Conservation (phyloP, 352 stramenopile genomes). For the Globisporangium iwayamae region DNA sequence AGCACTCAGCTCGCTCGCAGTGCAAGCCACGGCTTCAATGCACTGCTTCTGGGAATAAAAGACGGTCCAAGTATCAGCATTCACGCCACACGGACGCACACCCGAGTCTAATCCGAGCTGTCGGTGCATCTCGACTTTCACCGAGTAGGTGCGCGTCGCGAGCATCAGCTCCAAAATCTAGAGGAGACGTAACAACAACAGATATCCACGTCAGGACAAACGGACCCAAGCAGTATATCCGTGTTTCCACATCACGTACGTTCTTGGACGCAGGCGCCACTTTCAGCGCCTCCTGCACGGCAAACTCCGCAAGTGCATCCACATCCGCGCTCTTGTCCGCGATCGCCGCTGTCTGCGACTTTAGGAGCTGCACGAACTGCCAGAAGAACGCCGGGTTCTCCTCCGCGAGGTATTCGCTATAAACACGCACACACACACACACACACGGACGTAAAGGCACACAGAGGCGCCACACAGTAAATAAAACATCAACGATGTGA, state of each 20-base stretch:
- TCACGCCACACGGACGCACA: slow-evolving; percentile 44
- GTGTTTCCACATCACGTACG: slow-evolving; percentile 25
- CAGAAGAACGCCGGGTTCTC: slow-evolving; percentile 79
- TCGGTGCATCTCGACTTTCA: slow-evolving; percentile 81
- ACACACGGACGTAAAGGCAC: background rate
- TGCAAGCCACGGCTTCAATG: slow-evolving; percentile 63
- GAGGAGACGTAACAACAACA: background rate
- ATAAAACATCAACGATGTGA: too few species aligned
- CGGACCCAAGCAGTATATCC: background rate
- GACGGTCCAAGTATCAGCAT: slow-evolving; percentile 63
- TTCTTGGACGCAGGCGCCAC: slow-evolving; percentile 65
- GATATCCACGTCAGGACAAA: background rate
- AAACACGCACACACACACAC: background rate
- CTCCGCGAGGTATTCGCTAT: slow-evolving; percentile 75
- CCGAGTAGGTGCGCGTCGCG: slow-evolving; percentile 70
- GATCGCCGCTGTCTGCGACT: slow-evolving; percentile 29
- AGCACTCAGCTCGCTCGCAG: slow-evolving; percentile 36
- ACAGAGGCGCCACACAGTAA: background rate
- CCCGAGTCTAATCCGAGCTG: slow-evolving; percentile 77
- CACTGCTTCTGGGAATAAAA: slow-evolving; percentile 68
- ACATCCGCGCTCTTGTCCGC: slow-evolving; percentile 34
- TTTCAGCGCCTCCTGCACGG: slow-evolving; percentile 45
- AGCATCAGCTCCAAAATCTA: slow-evolving; percentile 81
- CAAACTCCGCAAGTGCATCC: slow-evolving; percentile 45
- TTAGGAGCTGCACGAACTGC: slow-evolving; percentile 59